Percentiles rank a stretch among this genome's conserved stretches.
Conservation (phyloP, 2,329 filamentous ascomycete species). For the Hypoxylon sp. region DNA sequence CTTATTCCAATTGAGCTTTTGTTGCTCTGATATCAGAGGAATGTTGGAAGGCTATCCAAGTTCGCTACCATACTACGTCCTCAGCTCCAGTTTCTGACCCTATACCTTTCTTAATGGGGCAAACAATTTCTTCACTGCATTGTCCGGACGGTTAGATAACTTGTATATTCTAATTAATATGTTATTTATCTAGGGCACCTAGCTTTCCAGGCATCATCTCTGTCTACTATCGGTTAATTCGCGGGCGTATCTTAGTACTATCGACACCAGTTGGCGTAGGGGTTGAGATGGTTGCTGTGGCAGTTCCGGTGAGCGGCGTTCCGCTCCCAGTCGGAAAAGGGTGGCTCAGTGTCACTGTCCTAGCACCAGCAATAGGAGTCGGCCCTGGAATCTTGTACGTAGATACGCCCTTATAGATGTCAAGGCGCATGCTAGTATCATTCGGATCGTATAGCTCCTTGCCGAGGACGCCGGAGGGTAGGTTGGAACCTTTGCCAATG, state of each 20-base stretch:
- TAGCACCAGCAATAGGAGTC: slow-evolving; percentile 38
- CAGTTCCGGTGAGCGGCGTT: not conserved
- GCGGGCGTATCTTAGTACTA: not conserved
- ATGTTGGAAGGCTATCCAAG: too few species aligned
- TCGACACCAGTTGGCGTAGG: not conserved
- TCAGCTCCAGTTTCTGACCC: too few species aligned
- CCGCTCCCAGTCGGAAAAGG: not conserved
- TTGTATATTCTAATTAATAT: not conserved
- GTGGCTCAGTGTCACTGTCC: not conserved
- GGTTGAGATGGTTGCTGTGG: not conserved
- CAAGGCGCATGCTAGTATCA: slow-evolving; percentile 48
- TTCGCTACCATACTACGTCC: too few species aligned
- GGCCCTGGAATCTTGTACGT: slow-evolving; percentile 51
- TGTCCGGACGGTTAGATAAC: not conserved
- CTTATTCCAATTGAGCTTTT: too few species aligned
- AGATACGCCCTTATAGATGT: slow-evolving; percentile 47
- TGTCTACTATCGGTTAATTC: not conserved
- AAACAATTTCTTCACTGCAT: too few species aligned
- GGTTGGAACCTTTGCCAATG: slow-evolving; percentile 60
- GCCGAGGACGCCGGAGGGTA: slow-evolving; percentile 46
- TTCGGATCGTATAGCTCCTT: slow-evolving; percentile 49
- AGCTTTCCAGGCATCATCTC: not conserved
- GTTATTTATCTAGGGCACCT: not conserved
- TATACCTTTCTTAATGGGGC: too few species aligned
- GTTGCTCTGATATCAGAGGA: too few species aligned